phyloP scores from a whole-genome alignment of 257 asterid species.

The Perilla frutescens region DNA sequence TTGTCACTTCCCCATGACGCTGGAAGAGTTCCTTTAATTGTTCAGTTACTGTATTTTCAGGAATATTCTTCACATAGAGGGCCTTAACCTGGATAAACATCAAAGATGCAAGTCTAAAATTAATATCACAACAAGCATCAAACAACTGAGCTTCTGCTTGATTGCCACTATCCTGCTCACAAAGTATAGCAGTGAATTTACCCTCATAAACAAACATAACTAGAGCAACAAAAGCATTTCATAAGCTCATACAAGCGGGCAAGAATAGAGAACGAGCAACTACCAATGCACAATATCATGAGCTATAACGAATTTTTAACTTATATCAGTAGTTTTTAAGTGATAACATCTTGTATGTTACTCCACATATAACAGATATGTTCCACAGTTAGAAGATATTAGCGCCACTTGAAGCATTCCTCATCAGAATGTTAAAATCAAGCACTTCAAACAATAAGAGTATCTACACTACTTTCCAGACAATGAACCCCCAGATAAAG shows the following conservation, averaged over 20 bases:
- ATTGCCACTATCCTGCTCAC: constrained; percentile 15
- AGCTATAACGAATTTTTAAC: not conserved
- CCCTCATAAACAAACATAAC: not conserved
- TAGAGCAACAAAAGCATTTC: constrained; percentile 21
- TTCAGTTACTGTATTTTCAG: constrained; percentile 80
- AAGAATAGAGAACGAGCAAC: constrained; percentile 3
- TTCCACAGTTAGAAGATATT: constrained; percentile 3
- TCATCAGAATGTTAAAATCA: constrained; percentile 14
- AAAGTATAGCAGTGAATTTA: not conserved
- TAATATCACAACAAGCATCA: constrained; percentile 20
- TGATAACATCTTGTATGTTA: constrained; percentile 15
- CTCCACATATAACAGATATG: constrained; percentile 11
- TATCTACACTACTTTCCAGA: constrained; percentile 17
- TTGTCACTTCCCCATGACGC: constrained; percentile 89
- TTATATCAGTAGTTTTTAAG: constrained; percentile 15
- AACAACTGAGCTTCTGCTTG: constrained; percentile 25
- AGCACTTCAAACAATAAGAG: constrained; percentile 6
- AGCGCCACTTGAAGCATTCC: constrained; percentile 10
- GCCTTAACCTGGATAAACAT: constrained; percentile 81
- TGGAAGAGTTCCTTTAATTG: constrained; percentile 82
- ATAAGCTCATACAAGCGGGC: constrained; percentile 19
- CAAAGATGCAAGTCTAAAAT: not conserved
- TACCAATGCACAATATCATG: not conserved
- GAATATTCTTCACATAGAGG: constrained; percentile 90
- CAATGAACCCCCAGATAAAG: not conserved